Base-by-base conservation (phyloP, 164 flowering plant species). In the Tinospora cordifolia region DNA sequence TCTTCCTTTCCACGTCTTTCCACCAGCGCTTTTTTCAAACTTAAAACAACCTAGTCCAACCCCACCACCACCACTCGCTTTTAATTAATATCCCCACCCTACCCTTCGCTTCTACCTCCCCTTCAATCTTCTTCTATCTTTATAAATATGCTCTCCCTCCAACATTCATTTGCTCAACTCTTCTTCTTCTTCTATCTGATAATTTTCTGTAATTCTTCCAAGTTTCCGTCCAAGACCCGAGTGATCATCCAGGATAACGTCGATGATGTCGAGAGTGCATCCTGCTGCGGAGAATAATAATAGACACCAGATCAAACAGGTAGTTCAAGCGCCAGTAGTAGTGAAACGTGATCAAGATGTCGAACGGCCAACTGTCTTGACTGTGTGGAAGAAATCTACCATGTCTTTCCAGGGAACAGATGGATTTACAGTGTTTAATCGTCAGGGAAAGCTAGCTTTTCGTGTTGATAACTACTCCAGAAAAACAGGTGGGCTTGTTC, bases 331-430 rank as follows among this genome's bases (percentile, higher is more conserved):
- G 10, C 17, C 13, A 8, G 27, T 4, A 30, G 36, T 30, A 30
- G 36, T 30, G 2, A n/a, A n/a, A n/a, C 36, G 19, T 25, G 71
- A 47, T 41, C 22, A 12, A 10, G 34, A 15, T 24, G 30, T 12
- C 2, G 36, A 47, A 17, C 6, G 40, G 21, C 79, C 84, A 14
- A 13, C 66, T 1, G 78, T 75, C 26, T 72, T 86, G 14, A 87
- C 89, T 0, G 89, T 87, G 67, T 87, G 89, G 91, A 87, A 87
- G 81, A 86, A 81, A 77, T 86, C 89, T 15, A 87, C 85, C 80
- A 84, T 87, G 89, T 74, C 81, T 36, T 87, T 87, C 72, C 86
- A 86, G 66, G 87, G 91, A 0, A 86, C 87, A 0, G 86, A 87
- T 63, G 91, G 91, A 22, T 87, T 87, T 74, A 84, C 89, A 2